A percentile compares a stretch with the other conserved stretches of the same genome.
phyloP scores from a whole-genome alignment of 2,329 filamentous ascomycete genomes.

The Arthrobotrys conoides region DNA sequence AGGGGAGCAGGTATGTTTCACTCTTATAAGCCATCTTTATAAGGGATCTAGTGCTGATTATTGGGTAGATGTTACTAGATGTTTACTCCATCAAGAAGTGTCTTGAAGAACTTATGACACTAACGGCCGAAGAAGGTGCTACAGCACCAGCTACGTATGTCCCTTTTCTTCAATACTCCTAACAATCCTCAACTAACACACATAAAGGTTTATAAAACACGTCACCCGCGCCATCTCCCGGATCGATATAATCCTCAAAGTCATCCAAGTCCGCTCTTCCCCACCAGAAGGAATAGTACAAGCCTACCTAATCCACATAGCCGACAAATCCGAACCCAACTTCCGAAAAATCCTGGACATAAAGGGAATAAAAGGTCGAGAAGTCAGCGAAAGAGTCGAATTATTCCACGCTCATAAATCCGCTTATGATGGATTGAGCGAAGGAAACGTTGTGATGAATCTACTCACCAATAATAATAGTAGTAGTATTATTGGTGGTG shows the following conservation, averaged over 20 bases:
- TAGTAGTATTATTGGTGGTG: constrained; percentile 17
- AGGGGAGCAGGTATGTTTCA: constrained; percentile 80
- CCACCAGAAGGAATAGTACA: constrained; percentile 95
- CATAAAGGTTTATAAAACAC: constrained; percentile 80
- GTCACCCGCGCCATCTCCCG: constrained; percentile 86
- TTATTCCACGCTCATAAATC: constrained; percentile 84
- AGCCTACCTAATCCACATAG: constrained; percentile 97
- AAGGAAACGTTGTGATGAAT: constrained; percentile 62
- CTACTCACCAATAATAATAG: constrained; percentile 47
- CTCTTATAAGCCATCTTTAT: background rate
- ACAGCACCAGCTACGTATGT: constrained; percentile 71
- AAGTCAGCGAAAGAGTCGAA: constrained; percentile 86
- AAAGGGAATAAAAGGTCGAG: constrained; percentile 88
- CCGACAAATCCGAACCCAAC: constrained; percentile 91
- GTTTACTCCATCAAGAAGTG: constrained; percentile 90
- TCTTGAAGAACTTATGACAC: constrained; percentile 78
- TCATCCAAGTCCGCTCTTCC: constrained; percentile 90
- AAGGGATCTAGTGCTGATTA: constrained; percentile 62
- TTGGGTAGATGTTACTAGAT: constrained; percentile 86
- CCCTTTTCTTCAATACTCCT: constrained; percentile 1
- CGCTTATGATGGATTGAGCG: constrained; percentile 69
- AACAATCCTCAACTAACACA: constrained; percentile 2
- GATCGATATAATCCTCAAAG: constrained; percentile 94
- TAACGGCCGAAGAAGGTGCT: constrained; percentile 73
- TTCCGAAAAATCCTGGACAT: constrained; percentile 97